phyloP scores from a whole-genome alignment of 1,284 basidiomycete genomes.

The Fistulina hepatica region DNA sequence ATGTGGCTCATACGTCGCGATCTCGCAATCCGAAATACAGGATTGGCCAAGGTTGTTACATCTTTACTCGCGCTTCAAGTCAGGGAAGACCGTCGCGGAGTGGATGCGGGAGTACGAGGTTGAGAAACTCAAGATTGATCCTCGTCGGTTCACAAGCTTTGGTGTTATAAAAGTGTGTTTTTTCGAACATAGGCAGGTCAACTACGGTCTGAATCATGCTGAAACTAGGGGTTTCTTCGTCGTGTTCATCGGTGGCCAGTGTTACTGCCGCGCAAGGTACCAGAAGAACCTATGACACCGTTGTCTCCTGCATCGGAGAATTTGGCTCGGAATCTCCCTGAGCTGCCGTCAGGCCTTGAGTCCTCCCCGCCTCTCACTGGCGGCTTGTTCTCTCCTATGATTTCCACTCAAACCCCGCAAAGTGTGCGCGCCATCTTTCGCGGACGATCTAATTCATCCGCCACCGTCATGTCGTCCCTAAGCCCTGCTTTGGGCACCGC shows the following conservation, averaged over 20 bases:
- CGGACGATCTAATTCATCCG: conserved; percentile 23
- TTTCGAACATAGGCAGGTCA: background rate
- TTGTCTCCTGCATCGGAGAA: conserved; percentile 22
- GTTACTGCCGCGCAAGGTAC: conserved; percentile 31
- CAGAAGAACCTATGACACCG: conserved; percentile 5
- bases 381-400: conserved; percentile 12
- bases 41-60: conserved; percentile 80
- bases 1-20: conserved; percentile 84
- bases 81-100: conserved; percentile 74
- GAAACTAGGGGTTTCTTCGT: conserved; percentile 77
- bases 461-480: conserved; percentile 17
- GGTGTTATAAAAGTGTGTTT: conserved; percentile 87
- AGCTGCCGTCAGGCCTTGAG: conserved; percentile 14
- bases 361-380: conserved; percentile 14
- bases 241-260: conserved; percentile 91
- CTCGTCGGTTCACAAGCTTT: conserved; percentile 92
- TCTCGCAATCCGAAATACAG: conserved; percentile 49
- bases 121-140: conserved; percentile 70
- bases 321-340: conserved; percentile 19
- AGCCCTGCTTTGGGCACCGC: conserved; percentile 22
- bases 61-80: conserved; percentile 80
- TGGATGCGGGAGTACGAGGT: conserved; percentile 84
- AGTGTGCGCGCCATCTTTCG: conserved; percentile 18
- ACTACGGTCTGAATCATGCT: background rate
- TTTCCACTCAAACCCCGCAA: conserved; percentile 24